phyloP scores from a whole-genome alignment of 2,329 filamentous ascomycete genomes.

The Apiospora rasikravindrae region DNA sequence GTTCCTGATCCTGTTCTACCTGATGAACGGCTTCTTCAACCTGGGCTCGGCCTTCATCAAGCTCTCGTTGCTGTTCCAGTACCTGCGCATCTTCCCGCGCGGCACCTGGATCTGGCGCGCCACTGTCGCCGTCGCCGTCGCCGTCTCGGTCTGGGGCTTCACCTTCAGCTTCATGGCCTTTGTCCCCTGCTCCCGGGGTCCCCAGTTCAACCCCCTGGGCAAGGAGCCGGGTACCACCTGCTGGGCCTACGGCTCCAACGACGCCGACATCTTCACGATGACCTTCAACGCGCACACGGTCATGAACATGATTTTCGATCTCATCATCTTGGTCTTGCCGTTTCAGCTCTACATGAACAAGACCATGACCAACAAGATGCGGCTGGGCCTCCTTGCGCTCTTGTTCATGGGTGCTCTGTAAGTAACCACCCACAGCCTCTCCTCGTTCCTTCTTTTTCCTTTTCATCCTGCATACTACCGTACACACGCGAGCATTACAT shows the following conservation, averaged over 20 bases:
- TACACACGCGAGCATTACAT: too few species aligned
- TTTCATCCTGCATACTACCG: too few species aligned
- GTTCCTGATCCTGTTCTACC: slow-evolving; percentile 22
- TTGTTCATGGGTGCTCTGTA: slow-evolving; percentile 40
- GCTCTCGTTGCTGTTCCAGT: slow-evolving; percentile 43
- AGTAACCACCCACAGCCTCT: slow-evolving; percentile 23
- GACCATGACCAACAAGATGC: slow-evolving; percentile 34
- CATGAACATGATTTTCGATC: slow-evolving; percentile 33
- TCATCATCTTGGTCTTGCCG: slow-evolving; percentile 32
- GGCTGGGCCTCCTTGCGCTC: slow-evolving; percentile 37
- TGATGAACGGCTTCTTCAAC: slow-evolving; percentile 23
- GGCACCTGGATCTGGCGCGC: slow-evolving; percentile 28
- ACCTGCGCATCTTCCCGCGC: slow-evolving; percentile 41
- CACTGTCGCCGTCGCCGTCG: slow-evolving; percentile 33
- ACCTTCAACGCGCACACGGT: slow-evolving; percentile 32
- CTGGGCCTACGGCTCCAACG: slow-evolving; percentile 31
- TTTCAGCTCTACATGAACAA: slow-evolving; percentile 27
- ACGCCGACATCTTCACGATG: slow-evolving; percentile 25
- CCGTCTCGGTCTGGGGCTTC: slow-evolving; percentile 37
- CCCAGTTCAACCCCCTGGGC: slow-evolving; percentile 38
- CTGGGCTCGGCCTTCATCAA: slow-evolving; percentile 35
- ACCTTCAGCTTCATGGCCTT: slow-evolving; percentile 37
- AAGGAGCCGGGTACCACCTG: neutral
- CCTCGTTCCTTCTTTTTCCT: neutral
- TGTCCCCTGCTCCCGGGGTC: slow-evolving; percentile 39